Base-by-base conservation (phyloP, 2,329 filamentous ascomycete species). In the Diaporthe vaccinii region DNA sequence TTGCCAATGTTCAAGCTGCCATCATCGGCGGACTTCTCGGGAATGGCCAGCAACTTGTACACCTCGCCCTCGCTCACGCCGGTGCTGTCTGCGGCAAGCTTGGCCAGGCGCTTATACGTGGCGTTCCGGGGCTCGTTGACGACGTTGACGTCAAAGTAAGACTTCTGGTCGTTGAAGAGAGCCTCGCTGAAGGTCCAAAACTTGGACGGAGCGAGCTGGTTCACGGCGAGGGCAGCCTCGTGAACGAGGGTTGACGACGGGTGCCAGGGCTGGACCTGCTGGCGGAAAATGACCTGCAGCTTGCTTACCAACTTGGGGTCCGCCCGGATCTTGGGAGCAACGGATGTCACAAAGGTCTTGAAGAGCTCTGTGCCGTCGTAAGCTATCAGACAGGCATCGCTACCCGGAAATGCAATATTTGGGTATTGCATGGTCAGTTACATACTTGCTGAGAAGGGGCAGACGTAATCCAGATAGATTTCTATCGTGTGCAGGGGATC, bases 181-280 rank as follows among this genome's bases (percentile, higher is more conserved):
- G 87, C 90, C 55, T 88, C 88, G 83, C 91, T 94, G 84, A 96
- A 98, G 22, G 89, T 87, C 92, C 93, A 98, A 89, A 97, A 98
- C 78, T 91, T 92, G 25, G 88, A 87, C 0, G 94, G 93, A 3
- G 91, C 87, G 9, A 95, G 84, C 70, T 89, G 90, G 79, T 96
- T 89, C 1, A 98, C 95, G 3, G 95, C 96, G 44, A 95, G 90
- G 4, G 88, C 96, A 44, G 95, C 2, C 89, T 98, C 96, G 86
- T 96, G 94, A 74, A 91, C 88, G 15, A 95, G 89, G 9, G 93
- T 95, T 55, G 92, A 95, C 28, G 93, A 95, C 2, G 96, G 96
- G 85, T 98, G 96, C 96, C 96, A 98, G 20, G 95, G 95, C 86
- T 98, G 95, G 80, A 98, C 91, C 83, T 98, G 95, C 83, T 96